These are phyloP conservation scores for Groenewaldozyma auringiensis DNA, from an alignment of 1,139 yeast species.

Conservation along the genomic window DNA sequence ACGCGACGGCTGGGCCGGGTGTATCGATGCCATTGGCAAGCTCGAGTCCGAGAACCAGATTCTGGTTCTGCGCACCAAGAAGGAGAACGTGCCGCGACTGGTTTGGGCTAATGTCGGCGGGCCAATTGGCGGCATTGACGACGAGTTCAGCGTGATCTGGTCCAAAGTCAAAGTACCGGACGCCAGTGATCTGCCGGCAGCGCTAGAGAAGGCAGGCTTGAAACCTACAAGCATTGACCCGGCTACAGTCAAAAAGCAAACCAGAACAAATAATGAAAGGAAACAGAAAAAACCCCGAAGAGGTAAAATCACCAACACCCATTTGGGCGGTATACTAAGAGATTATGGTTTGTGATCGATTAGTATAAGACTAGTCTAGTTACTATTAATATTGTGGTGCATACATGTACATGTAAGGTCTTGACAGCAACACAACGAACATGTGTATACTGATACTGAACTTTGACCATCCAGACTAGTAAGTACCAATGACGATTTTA, in stretches of 20 bases:
- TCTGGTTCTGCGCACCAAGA: constrained; percentile 78
- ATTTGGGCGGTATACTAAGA: constrained; percentile 89
- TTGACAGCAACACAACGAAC: no score
- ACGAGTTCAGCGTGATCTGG: constrained; percentile 84
- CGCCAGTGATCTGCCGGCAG: constrained; percentile 69
- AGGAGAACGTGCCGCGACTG: constrained; percentile 82
- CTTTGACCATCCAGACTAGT: constrained; percentile 14
- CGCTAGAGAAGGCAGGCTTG: constrained; percentile 72
- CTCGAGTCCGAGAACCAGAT: constrained; percentile 71
- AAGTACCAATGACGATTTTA: constrained; percentile 2
- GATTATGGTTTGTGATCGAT: constrained; percentile 44
- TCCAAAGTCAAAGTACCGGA: constrained; percentile 68
- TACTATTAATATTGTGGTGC: background rate
- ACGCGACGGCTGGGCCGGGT: constrained; percentile 97
- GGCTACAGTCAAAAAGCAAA: constrained; percentile 63
- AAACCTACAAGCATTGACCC: constrained; percentile 98
- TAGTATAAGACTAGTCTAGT: background rate
- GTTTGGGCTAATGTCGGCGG: constrained; percentile 88
- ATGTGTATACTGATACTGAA: constrained; percentile 17
- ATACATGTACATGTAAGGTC: no score
- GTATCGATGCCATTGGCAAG: constrained; percentile 66
- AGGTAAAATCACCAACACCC: constrained; percentile 92
- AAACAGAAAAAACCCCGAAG: constrained; percentile 89
- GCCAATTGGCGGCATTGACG: constrained; percentile 64
- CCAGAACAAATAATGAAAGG: constrained; percentile 38